These are phyloP conservation scores for Pichia sp. DNA, from an alignment of 1,139 yeast genomes.

Conservation along the genomic window DNA sequence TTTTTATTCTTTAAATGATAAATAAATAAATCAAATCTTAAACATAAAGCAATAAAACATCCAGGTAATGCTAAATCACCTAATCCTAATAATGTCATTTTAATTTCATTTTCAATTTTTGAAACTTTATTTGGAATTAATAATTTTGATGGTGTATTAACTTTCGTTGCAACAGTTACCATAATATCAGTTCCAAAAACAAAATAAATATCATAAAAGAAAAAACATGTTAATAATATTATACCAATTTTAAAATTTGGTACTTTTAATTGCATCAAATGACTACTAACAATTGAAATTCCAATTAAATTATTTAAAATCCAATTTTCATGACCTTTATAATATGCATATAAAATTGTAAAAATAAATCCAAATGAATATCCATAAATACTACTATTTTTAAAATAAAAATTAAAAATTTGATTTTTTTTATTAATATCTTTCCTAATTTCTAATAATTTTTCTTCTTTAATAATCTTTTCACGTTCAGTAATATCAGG, in stretches of 20 bases:
- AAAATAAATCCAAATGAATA: conserved; percentile 27
- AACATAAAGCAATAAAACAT: conserved; percentile 40
- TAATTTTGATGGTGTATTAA: conserved; percentile 55
- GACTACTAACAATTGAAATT: conserved; percentile 31
- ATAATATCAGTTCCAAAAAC: conserved; percentile 59
- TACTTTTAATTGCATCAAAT: conserved; percentile 21
- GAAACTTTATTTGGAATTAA: conserved; percentile 36
- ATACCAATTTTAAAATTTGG: conserved; percentile 41
- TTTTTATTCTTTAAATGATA: conserved; percentile 31
- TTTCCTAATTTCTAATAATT: conserved; percentile 17
- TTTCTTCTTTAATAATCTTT: conserved; percentile 23
- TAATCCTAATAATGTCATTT: conserved; percentile 41
- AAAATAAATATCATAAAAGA: conserved; percentile 59
- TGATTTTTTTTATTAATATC: conserved; percentile 29
- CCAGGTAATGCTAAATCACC: conserved; percentile 64
- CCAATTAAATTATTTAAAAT: conserved; percentile 35
- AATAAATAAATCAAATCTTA: conserved; percentile 43
- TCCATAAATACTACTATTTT: conserved; percentile 32
- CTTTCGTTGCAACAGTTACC: conserved; percentile 53
- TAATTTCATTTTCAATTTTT: conserved; percentile 16
- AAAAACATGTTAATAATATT: conserved; percentile 42
- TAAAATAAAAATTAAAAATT: conserved; percentile 31
- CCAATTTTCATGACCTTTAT: conserved; percentile 33
- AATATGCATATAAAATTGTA: conserved; percentile 25
- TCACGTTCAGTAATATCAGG: conserved; percentile 26